Conservation (phyloP, 2,329 filamentous ascomycete species). For the Diplocarpon mali region DNA sequence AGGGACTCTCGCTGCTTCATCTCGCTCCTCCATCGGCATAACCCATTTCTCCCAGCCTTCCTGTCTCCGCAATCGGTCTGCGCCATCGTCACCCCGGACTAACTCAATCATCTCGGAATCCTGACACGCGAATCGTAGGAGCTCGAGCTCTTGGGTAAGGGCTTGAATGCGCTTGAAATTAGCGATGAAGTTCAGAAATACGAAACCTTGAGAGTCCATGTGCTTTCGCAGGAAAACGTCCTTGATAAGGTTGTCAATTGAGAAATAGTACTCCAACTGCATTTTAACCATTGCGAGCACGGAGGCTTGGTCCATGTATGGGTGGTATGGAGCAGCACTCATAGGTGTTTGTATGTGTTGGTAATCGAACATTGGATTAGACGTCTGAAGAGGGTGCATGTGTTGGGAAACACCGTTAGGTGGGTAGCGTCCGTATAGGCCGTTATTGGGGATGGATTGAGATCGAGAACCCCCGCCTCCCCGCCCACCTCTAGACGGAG, state of each 20-base stretch:
- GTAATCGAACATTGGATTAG: conserved; percentile 46
- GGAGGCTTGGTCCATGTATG: conserved; percentile 46
- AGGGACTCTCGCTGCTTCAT: conserved; percentile 61
- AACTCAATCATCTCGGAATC: conserved; percentile 66
- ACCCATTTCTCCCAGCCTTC: conserved; percentile 76
- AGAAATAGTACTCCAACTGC: conserved; percentile 88
- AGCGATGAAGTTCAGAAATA: conserved; percentile 66
- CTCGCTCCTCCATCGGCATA: conserved; percentile 57
- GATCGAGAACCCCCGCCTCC: conserved; percentile 38
- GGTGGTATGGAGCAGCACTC: conserved; percentile 45
- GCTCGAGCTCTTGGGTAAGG: conserved; percentile 58
- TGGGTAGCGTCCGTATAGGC: conserved; percentile 35
- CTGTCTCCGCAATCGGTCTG: conserved; percentile 65
- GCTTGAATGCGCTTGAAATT: conserved; percentile 77
- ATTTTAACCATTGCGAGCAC: conserved; percentile 32
- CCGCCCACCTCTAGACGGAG: conserved; percentile 34
- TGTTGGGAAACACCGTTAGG: conserved; percentile 29
- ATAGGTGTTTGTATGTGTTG: conserved; percentile 39
- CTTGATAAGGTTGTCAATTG: conserved; percentile 88
- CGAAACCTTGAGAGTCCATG: conserved; percentile 94
- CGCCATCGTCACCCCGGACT: conserved; percentile 60
- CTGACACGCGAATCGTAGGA: conserved; percentile 65
- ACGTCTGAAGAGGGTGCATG: conserved; percentile 34
- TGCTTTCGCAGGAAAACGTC: conserved; percentile 78
- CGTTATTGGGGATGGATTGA: conserved; percentile 48